A percentile compares a stretch with the other conserved stretches of the same genome.
Evolutionary conservation across 163 green algal species (phyloP).

Genomic region (Chlorella variabilis): DNA sequence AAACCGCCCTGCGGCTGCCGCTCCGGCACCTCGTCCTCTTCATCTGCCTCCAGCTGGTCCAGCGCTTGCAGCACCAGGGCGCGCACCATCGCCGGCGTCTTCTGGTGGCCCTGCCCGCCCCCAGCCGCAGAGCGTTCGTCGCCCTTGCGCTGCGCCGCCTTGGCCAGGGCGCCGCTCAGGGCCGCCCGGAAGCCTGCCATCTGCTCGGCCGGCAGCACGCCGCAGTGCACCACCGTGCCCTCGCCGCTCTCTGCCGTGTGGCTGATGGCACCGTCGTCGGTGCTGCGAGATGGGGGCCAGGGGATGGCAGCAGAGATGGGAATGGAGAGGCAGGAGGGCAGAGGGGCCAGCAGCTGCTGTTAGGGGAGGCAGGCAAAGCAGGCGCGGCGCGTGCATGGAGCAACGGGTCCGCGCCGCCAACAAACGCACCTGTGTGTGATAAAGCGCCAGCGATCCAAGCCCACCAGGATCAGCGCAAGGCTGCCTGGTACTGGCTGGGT

Average conservation of each 20-base stretch:
- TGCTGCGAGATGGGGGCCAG: constrained; percentile 1
- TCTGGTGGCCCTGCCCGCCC: constrained; percentile 28
- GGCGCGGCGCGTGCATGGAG: no score
- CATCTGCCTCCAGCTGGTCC: not conserved
- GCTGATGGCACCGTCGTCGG: not conserved
- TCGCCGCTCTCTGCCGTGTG: constrained; percentile 6
- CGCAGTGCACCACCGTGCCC: constrained; percentile 3
- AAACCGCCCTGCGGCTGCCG: constrained; percentile 34
- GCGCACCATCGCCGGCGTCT: constrained; percentile 44
- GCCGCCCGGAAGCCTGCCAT: not conserved
- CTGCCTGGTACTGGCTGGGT: constrained; percentile 10
- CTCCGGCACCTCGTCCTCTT: not conserved
- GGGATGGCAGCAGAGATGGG: not conserved
- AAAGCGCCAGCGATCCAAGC: constrained; percentile 50
- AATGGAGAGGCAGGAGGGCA: no score
- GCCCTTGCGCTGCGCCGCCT: constrained; percentile 4
- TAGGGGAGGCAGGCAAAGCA: no score
- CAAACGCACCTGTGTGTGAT: constrained; percentile 32
- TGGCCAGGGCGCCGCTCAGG: not conserved
- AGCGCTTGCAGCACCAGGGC: constrained; percentile 1
- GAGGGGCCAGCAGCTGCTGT: not conserved
- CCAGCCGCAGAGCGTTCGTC: not conserved
- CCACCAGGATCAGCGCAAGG: constrained; percentile 41
- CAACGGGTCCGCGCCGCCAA: not conserved
- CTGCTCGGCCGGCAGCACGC: not conserved